Evolutionary conservation across 169 alveolate genomes (phyloP).

Genomic region (Haemoproteus tartakovskyi): DNA sequence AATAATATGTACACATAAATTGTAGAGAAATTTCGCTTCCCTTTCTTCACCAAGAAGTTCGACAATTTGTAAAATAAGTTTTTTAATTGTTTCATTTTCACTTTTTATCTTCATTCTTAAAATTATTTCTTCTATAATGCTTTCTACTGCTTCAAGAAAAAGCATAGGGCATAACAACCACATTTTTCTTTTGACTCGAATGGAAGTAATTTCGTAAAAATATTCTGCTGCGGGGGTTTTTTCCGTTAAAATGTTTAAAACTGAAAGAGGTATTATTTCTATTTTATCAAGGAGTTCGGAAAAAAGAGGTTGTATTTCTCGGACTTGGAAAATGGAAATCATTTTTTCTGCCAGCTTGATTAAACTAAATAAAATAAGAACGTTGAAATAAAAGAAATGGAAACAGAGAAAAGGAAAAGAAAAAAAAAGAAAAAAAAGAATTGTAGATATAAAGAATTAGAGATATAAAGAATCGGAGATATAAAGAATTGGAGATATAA

Average conservation of each 20-base stretch:
- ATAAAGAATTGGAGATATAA: not conserved
- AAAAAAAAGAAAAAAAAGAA: too few species aligned
- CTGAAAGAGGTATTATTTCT: slow-evolving; percentile 69
- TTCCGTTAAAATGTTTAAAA: slow-evolving; percentile 69
- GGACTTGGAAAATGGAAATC: slow-evolving; percentile 78
- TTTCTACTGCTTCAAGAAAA: slow-evolving; percentile 44
- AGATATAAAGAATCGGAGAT: not conserved
- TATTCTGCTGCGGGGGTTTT: slow-evolving; percentile 74
- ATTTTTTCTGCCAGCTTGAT: slow-evolving; percentile 70
- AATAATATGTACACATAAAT: slow-evolving; percentile 54
- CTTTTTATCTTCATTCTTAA: slow-evolving; percentile 32
- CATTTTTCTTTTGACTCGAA: slow-evolving; percentile 46
- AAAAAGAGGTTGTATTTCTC: slow-evolving; percentile 77
- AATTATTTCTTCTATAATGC: slow-evolving; percentile 41
- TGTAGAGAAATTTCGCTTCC: slow-evolving; percentile 29
- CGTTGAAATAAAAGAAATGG: not conserved
- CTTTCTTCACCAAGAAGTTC: slow-evolving; percentile 38
- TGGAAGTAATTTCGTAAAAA: slow-evolving; percentile 69
- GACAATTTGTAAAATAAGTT: slow-evolving; percentile 17
- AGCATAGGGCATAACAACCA: slow-evolving; percentile 45
- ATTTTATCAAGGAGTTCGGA: slow-evolving; percentile 68
- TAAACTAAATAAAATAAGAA: not conserved
- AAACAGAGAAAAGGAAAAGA: not conserved
- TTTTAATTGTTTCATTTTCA: slow-evolving; percentile 1
- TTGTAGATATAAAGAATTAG: not conserved